Percentiles rank a stretch among this genome's conserved stretches.
These are phyloP conservation scores for Paradendryphiella salina DNA, from an alignment of 2,329 filamentous ascomycete species.

Conservation along the genomic window DNA sequence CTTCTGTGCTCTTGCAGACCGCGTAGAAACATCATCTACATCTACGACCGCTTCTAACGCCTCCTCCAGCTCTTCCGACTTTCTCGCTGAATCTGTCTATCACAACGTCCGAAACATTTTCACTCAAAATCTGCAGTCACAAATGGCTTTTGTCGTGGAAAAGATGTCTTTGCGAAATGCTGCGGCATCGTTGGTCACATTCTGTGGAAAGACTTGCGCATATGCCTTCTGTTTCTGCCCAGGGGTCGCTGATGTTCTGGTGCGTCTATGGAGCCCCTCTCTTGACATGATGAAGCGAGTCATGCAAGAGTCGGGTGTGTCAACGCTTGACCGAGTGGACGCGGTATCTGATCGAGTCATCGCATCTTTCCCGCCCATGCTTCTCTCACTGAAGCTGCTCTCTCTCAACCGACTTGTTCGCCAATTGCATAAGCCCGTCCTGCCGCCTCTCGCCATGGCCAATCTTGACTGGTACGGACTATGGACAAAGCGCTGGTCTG, in stretches of 20 bases:
- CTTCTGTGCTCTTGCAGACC: slow-evolving; percentile 65
- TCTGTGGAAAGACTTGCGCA: slow-evolving; percentile 86
- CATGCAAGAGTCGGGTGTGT: slow-evolving; percentile 68
- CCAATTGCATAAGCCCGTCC: slow-evolving; percentile 65
- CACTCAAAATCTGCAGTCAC: slow-evolving; percentile 75
- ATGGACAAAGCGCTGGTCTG: slow-evolving; percentile 85
- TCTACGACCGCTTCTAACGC: slow-evolving; percentile 59
- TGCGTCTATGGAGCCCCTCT: slow-evolving; percentile 77
- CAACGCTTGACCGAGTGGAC: slow-evolving; percentile 55
- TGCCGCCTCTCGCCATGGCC: slow-evolving; percentile 68
- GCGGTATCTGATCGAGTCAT: slow-evolving; percentile 64
- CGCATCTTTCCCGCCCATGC: slow-evolving; percentile 68
- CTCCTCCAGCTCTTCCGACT: slow-evolving; percentile 64
- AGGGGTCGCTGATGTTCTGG: slow-evolving; percentile 79
- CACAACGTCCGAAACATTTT: slow-evolving; percentile 91
- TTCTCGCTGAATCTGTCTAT: slow-evolving; percentile 74
- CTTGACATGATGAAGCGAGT: slow-evolving; percentile 71
- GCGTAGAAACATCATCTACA: slow-evolving; percentile 52
- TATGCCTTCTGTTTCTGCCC: slow-evolving; percentile 94
- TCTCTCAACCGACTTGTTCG: slow-evolving; percentile 64
- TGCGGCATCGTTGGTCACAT: slow-evolving; percentile 69
- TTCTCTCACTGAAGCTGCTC: slow-evolving; percentile 64
- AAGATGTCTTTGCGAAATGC: slow-evolving; percentile 81
- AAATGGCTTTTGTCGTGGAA: slow-evolving; percentile 85
- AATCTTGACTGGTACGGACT: slow-evolving; percentile 82